A percentile compares a stretch with the other conserved stretches of the same genome.
Conservation (phyloP, 2,329 filamentous ascomycete species). For the Penicillium nordicum region DNA sequence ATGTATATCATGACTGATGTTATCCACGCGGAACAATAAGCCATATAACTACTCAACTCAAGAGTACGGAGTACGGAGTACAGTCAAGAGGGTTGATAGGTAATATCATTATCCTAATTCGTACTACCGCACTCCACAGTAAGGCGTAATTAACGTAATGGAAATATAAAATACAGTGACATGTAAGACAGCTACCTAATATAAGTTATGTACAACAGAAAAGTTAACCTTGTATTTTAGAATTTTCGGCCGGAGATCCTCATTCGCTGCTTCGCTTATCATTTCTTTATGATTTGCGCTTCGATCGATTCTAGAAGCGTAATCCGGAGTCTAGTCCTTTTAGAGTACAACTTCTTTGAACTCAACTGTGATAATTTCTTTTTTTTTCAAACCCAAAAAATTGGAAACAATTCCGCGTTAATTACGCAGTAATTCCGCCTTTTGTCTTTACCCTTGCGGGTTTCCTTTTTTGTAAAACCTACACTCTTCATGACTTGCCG, state of each 20-base stretch:
- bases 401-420: too few relatives aligned
- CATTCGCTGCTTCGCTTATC: slow-evolving; percentile 19
- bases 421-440: not conserved
- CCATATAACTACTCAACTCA: not conserved
- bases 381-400: not conserved
- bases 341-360: not conserved
- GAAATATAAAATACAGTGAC: not conserved
- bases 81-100: not conserved
- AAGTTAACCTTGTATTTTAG: not conserved
- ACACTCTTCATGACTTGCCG: not conserved
- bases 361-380: not conserved
- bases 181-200: not conserved
- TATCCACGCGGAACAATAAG: not conserved
- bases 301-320: slow-evolving; percentile 11
- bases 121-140: not conserved
- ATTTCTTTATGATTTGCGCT: slow-evolving; percentile 3
- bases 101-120: not conserved
- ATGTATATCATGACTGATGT: not conserved
- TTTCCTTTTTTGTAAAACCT: not conserved
- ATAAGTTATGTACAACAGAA: not conserved
- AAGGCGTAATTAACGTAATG: not conserved
- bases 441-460: not conserved
- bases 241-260: not conserved
- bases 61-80: not conserved
- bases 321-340: not conserved